phyloP scores from a whole-genome alignment of 2,329 filamentous ascomycete species.

The Diaporthe longicolla region DNA sequence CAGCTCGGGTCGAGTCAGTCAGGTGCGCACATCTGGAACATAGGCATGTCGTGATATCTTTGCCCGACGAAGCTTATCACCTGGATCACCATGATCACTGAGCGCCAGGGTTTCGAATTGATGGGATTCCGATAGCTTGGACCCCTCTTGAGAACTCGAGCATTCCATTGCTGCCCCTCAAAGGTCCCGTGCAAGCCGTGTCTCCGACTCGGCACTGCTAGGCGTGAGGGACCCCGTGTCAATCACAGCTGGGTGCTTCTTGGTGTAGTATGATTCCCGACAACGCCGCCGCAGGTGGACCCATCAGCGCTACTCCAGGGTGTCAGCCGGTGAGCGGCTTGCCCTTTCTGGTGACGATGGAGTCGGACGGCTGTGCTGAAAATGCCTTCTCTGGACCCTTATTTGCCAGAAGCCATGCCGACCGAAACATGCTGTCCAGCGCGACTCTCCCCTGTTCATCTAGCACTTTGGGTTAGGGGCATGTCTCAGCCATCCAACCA shows the following conservation, averaged over 20 bases:
- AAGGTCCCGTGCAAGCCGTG: conserved; percentile 3
- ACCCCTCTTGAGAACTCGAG: conserved; percentile 9
- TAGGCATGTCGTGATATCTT: conserved; percentile 15
- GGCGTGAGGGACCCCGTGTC: not conserved
- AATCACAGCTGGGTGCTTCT: conserved; percentile 11
- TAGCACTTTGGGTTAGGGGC: not conserved
- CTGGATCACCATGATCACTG: not conserved
- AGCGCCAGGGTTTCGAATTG: conserved; percentile 31
- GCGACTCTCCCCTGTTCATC: conserved; percentile 8
- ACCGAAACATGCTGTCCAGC: conserved; percentile 14
- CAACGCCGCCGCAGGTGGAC: not conserved
- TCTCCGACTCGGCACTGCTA: not conserved
- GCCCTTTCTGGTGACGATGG: conserved; percentile 26
- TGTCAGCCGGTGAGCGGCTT: conserved; percentile 24
- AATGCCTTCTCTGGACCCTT: conserved; percentile 22
- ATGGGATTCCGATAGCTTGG: conserved; percentile 23
- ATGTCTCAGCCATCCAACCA: conserved; percentile 33
- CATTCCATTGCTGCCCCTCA: conserved; percentile 10
- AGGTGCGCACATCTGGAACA: conserved; percentile 15
- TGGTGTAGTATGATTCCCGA: conserved; percentile 8
- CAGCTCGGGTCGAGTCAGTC: conserved; percentile 27
- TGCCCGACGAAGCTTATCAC: conserved; percentile 8
- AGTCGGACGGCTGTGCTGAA: conserved; percentile 10
- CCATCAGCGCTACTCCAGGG: conserved; percentile 14
- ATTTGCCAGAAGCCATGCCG: conserved; percentile 14